phyloP scores from a whole-genome alignment of 805 yeast genomes.

The Jamesozyma hellenica region DNA sequence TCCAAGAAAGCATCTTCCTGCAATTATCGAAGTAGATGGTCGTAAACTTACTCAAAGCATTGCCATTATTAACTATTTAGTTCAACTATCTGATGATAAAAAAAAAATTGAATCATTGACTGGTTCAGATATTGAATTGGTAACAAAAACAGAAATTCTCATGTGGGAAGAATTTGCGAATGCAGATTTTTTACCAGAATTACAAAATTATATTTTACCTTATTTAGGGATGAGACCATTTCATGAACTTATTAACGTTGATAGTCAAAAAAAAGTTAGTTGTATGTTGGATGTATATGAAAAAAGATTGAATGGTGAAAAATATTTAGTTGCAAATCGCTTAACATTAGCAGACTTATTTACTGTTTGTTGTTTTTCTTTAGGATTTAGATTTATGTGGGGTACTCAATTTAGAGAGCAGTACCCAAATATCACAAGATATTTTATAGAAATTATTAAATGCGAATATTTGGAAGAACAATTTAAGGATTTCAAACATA shows the following conservation, averaged over 20 bases:
- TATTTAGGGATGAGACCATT: slow-evolving; percentile 54
- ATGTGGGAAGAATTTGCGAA: slow-evolving; percentile 71
- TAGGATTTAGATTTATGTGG: no score
- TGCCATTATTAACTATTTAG: slow-evolving; percentile 47
- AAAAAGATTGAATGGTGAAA: no score
- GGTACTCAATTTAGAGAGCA: no score
- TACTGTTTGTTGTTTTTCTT: no score
- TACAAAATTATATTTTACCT: slow-evolving; percentile 42
- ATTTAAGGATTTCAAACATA: no score
- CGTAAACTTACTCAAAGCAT: slow-evolving; percentile 58
- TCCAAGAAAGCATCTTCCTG: no score
- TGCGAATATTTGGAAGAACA: no score
- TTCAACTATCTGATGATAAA: slow-evolving; percentile 28
- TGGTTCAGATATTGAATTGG: slow-evolving; percentile 33
- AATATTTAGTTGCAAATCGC: no score
- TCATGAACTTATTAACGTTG: slow-evolving; percentile 57
- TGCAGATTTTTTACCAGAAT: slow-evolving; percentile 46
- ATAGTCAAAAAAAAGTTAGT: slow-evolving; percentile 31
- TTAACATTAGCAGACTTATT: no score
- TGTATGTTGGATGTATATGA: slow-evolving; percentile 29
- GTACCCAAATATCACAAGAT: no score
- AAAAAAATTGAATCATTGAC: slow-evolving; percentile 35
- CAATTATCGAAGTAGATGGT: no score
- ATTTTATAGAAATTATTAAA: no score
- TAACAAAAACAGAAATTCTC: slow-evolving; percentile 43